These are phyloP conservation scores for Prinsepia uniflora DNA, from an alignment of 306 rosid species.

Conservation along the genomic window DNA sequence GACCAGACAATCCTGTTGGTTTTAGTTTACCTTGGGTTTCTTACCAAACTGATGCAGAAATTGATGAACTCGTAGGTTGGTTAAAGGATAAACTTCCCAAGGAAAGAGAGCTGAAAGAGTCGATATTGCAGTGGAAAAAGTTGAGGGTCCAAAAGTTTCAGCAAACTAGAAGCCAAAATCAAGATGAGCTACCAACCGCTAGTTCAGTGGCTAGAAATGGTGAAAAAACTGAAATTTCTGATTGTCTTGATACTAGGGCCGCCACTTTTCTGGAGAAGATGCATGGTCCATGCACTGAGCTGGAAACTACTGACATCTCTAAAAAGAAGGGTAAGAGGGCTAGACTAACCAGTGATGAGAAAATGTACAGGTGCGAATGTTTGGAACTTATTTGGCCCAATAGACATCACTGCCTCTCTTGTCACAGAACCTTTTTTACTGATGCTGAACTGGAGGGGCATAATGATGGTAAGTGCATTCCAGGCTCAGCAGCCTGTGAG, in stretches of 20 bases:
- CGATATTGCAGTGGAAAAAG: slow-evolving; percentile 66
- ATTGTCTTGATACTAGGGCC: slow-evolving; percentile 67
- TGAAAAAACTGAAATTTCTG: slow-evolving; percentile 34
- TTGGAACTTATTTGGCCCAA: slow-evolving; percentile 79
- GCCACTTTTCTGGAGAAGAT: slow-evolving; percentile 62
- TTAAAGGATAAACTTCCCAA: slow-evolving; percentile 57
- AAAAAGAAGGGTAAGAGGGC: slow-evolving; percentile 53
- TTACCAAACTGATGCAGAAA: slow-evolving; percentile 69
- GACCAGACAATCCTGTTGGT: slow-evolving; percentile 29
- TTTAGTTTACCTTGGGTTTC: slow-evolving; percentile 55
- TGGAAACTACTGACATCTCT: slow-evolving; percentile 40
- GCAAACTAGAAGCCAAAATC: slow-evolving; percentile 37
- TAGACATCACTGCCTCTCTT: slow-evolving; percentile 77
- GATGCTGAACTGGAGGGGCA: slow-evolving; percentile 79
- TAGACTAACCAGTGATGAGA: slow-evolving; percentile 50
- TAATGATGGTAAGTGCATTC: slow-evolving; percentile 62
- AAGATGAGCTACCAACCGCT: slow-evolving; percentile 37
- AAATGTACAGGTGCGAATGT: slow-evolving; percentile 79
- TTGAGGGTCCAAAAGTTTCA: slow-evolving; percentile 45
- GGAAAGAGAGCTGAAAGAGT: slow-evolving; percentile 78
- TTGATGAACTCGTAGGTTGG: slow-evolving; percentile 67
- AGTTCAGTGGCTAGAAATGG: slow-evolving; percentile 32
- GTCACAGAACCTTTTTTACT: slow-evolving; percentile 63
- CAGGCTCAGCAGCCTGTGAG: slow-evolving; percentile 39
- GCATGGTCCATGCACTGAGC: slow-evolving; percentile 60